A percentile compares a stretch with the other conserved stretches of the same genome.
These are phyloP conservation scores for Pholiota conissans DNA, from an alignment of 768 basidiomycete species.

Conservation along the genomic window DNA sequence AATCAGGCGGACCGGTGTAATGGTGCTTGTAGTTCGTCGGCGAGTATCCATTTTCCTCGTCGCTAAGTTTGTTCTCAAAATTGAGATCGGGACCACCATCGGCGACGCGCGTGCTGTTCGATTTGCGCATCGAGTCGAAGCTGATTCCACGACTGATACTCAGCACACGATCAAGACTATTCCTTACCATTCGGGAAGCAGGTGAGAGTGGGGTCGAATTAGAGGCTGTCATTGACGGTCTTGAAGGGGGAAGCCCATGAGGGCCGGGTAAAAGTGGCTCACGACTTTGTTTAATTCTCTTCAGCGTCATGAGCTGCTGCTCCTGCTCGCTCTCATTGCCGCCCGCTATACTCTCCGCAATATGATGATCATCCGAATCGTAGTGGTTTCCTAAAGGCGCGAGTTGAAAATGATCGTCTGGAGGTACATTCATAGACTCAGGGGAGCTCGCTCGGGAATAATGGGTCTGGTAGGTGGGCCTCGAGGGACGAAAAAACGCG, in stretches of 20 bases:
- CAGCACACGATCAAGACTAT: slow-evolving; percentile 61
- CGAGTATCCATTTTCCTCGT: slow-evolving; percentile 35
- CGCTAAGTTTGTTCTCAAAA: slow-evolving; percentile 31
- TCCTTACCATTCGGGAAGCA: slow-evolving; percentile 45
- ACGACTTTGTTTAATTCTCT: slow-evolving; percentile 61
- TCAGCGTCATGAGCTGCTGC: slow-evolving; percentile 33
- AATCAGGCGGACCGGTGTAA: slow-evolving; percentile 12
- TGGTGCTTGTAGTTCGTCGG: slow-evolving; percentile 23
- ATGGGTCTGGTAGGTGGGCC: slow-evolving; percentile 48
- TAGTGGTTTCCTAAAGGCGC: slow-evolving; percentile 35
- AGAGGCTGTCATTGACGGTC: slow-evolving; percentile 26
- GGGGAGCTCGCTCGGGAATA: slow-evolving; percentile 36
- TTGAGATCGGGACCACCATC: slow-evolving; percentile 22
- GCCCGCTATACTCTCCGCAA: slow-evolving; percentile 20
- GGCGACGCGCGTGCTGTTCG: slow-evolving; percentile 20
- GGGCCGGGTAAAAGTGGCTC: slow-evolving; percentile 70
- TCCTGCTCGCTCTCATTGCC: slow-evolving; percentile 23
- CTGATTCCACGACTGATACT: slow-evolving; percentile 51
- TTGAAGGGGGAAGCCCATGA: slow-evolving; percentile 22
- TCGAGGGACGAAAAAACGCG: slow-evolving; percentile 74
- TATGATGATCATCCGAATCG: slow-evolving; percentile 38
- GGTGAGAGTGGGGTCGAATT: slow-evolving; percentile 13
- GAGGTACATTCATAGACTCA: slow-evolving; percentile 16
- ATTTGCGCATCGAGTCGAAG: slow-evolving; percentile 47
- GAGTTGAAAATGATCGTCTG: slow-evolving; percentile 34